Percentiles rank a stretch among this genome's conserved stretches.
Evolutionary conservation across 176 grass and related monocot species (phyloP).

Genomic region (Lolium rigidum): DNA sequence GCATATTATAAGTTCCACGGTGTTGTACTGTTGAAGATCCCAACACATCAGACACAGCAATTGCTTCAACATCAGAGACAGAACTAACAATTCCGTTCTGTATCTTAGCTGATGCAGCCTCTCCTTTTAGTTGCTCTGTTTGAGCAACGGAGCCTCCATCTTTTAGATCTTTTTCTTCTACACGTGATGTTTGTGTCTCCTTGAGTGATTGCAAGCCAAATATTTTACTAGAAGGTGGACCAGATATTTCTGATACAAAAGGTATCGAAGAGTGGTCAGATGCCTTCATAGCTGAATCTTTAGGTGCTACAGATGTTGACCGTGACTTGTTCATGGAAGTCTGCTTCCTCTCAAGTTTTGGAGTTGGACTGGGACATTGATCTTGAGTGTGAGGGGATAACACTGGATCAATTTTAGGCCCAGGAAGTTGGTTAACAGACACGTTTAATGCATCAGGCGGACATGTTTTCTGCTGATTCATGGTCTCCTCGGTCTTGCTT

Average conservation of each 20-base stretch:
- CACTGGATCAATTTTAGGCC: conserved; percentile 13
- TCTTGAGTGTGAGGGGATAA: conserved; percentile 40
- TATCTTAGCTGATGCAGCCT: conserved; percentile 18
- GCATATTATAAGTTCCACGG: conserved; percentile 36
- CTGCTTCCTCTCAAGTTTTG: conserved; percentile 48
- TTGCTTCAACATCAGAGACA: conserved; percentile 43
- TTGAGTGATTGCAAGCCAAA: conserved; percentile 47
- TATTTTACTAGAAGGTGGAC: conserved; percentile 45
- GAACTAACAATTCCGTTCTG: conserved; percentile 27
- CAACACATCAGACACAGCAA: conserved; percentile 44
- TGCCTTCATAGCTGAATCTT: conserved; percentile 46
- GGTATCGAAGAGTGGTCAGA: conserved; percentile 41
- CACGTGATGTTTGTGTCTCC: conserved; percentile 46
- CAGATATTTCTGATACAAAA: conserved; percentile 49
- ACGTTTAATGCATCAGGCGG: conserved; percentile 34
- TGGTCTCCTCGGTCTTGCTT: conserved; percentile 37
- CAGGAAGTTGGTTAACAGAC: conserved; percentile 27
- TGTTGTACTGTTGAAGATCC: conserved; percentile 46
- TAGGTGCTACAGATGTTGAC: conserved; percentile 49
- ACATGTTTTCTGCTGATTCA: conserved; percentile 40
- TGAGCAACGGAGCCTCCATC: conserved; percentile 25
- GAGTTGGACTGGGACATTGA: conserved; percentile 63
- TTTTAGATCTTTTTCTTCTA: conserved; percentile 47
- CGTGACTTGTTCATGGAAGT: conserved; percentile 28
- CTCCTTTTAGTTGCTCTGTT: conserved; percentile 37